A percentile compares a stretch with the other conserved stretches of the same genome.
Conservation (phyloP, 805 yeast species). For the Cyberlindnera mrakii region DNA sequence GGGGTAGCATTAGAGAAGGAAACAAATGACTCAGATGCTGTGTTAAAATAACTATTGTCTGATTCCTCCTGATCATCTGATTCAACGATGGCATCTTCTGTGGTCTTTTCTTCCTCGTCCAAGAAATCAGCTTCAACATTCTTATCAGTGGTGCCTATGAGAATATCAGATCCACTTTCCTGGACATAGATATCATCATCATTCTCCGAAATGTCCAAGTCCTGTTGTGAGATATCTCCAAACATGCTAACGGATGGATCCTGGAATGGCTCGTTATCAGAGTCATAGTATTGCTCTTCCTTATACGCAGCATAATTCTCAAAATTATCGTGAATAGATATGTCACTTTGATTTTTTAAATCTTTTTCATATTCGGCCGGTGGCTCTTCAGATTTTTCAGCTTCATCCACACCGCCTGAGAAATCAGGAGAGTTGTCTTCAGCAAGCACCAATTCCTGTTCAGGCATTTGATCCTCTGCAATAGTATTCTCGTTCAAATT, state of each 20-base stretch:
- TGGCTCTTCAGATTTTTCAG: not conserved
- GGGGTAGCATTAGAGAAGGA: slow-evolving; percentile 12
- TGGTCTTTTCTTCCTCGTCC: not conserved
- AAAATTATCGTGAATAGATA: not conserved
- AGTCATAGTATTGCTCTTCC: slow-evolving; percentile 20
- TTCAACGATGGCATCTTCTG: not conserved
- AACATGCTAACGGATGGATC: slow-evolving; percentile 22
- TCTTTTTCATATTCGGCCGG: too few species aligned
- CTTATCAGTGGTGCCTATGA: not conserved
- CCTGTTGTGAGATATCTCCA: slow-evolving; percentile 15
- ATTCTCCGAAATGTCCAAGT: slow-evolving; percentile 2
- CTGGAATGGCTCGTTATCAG: slow-evolving; percentile 19
- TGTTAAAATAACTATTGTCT: not conserved
- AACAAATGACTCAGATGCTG: slow-evolving; percentile 11
- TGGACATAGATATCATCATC: not conserved
- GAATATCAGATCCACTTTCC: not conserved
- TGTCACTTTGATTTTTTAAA: too few species aligned
- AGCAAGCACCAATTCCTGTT: too few species aligned
- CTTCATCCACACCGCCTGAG: not conserved
- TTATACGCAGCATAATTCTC: not conserved
- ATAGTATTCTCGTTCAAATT: too few species aligned
- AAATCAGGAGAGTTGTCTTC: not conserved
- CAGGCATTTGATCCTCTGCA: too few species aligned
- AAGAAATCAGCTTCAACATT: not conserved
- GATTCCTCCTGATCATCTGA: slow-evolving; percentile 1